A percentile compares a stretch with the other conserved stretches of the same genome.
Conservation (phyloP, 176 grass and related monocot genomes). For the Oryza punctata region DNA sequence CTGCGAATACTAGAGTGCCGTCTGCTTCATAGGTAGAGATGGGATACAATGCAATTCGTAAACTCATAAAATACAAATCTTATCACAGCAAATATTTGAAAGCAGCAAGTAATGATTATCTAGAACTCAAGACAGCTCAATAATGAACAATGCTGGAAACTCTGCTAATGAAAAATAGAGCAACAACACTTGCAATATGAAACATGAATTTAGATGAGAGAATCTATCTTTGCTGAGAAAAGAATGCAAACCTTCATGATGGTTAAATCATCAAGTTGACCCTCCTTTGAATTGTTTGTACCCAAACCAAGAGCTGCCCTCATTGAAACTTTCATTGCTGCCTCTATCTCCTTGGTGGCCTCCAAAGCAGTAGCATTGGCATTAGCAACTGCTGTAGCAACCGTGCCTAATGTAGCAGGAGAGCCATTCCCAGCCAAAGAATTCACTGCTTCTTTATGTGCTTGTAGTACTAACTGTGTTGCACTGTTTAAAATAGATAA, state of each 20-base stretch:
- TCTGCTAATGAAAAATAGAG: neutral
- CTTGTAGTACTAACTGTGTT: constrained; percentile 81
- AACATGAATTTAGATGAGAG: constrained; percentile 22
- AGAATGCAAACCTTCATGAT: constrained; percentile 85
- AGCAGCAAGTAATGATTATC: neutral
- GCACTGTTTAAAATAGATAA: constrained; percentile 59
- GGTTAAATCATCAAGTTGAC: constrained; percentile 89
- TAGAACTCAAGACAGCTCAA: constrained; percentile 11
- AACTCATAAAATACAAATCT: neutral
- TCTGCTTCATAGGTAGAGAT: neutral
- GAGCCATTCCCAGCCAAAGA: constrained; percentile 79
- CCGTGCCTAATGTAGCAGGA: constrained; percentile 70
- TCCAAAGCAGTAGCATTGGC: constrained; percentile 89
- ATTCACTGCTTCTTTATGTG: constrained; percentile 96
- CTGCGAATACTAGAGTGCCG: neutral
- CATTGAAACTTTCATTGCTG: constrained; percentile 85
- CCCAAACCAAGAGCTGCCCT: constrained; percentile 73
- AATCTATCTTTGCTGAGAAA: constrained; percentile 7
- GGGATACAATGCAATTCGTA: constrained; percentile 1
- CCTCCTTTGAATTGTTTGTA: constrained; percentile 59
- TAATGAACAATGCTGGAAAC: neutral
- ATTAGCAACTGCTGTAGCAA: constrained; percentile 91
- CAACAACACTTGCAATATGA: neutral
- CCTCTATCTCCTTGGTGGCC: constrained; percentile 87
- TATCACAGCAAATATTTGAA: neutral